phyloP scores from a whole-genome alignment of 805 yeast genomes.

The Barnettozyma salicaria region DNA sequence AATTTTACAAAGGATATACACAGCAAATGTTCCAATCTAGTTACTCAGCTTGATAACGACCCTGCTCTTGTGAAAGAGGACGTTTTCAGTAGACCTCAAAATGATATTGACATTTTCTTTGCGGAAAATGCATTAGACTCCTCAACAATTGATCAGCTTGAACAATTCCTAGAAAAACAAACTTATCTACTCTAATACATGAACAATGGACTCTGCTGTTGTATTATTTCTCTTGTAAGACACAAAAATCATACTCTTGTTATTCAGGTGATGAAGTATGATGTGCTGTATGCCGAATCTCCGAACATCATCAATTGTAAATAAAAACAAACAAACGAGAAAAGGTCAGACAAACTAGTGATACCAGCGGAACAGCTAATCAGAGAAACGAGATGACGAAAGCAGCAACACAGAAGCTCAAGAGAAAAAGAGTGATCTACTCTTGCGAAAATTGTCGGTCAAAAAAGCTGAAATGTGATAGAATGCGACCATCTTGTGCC shows the following conservation, averaged over 20 bases:
- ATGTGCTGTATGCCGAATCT: too few relatives aligned
- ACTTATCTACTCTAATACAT: background rate
- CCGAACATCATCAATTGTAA: too few relatives aligned
- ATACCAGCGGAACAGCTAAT: too few relatives aligned
- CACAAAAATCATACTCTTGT: too few relatives aligned
- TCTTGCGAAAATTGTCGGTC: conserved; percentile 12
- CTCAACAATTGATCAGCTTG: conserved; percentile 8
- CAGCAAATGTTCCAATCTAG: background rate
- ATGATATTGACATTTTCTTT: conserved; percentile 6
- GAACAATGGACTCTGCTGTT: too few relatives aligned
- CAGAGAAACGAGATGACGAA: too few relatives aligned
- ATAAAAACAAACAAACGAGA: too few relatives aligned
- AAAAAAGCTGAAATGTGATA: conserved; percentile 10
- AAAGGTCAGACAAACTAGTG: too few relatives aligned
- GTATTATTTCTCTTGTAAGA: too few relatives aligned
- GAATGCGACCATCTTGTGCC: conserved; percentile 7
- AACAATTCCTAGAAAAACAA: conserved; percentile 3
- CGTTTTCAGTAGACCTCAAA: background rate
- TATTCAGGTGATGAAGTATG: too few relatives aligned
- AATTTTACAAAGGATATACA: background rate
- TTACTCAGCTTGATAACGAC: conserved; percentile 1
- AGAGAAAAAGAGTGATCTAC: conserved; percentile 9
- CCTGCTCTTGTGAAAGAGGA: background rate
- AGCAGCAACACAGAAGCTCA: background rate
- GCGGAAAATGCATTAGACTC: conserved; percentile 6